Evolutionary conservation across 345 rosid genomes (phyloP).

Genomic region (Euphorbia pulcherrima): DNA sequence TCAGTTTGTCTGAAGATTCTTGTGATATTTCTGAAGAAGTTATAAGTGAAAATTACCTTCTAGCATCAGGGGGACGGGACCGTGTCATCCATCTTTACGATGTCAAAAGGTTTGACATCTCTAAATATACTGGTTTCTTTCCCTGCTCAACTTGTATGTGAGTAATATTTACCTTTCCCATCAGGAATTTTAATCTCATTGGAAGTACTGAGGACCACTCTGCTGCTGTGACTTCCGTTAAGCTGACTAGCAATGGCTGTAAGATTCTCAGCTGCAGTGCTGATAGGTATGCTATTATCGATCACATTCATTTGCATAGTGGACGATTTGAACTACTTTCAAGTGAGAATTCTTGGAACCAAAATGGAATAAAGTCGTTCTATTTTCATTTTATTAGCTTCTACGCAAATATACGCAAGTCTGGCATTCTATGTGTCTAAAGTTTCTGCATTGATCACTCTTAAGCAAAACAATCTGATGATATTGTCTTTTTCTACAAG

Average conservation of each 20-base stretch:
- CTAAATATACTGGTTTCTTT: constrained; percentile 12
- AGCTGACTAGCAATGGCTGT: constrained; percentile 48
- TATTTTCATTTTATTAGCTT: constrained; percentile 8
- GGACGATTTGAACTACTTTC: neutral
- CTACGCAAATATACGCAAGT: neutral
- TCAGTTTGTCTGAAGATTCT: constrained; percentile 45
- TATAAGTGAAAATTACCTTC: constrained; percentile 44
- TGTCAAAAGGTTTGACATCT: constrained; percentile 51
- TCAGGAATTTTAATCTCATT: constrained; percentile 68
- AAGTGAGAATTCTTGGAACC: neutral
- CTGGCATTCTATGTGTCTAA: constrained; percentile 4
- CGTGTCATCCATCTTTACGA: constrained; percentile 66
- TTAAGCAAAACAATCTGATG: neutral
- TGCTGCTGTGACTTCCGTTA: constrained; percentile 73
- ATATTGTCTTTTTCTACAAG: neutral
- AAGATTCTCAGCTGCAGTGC: constrained; percentile 74
- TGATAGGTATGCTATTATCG: constrained; percentile 50
- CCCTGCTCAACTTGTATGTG: constrained; percentile 16
- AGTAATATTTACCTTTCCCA: constrained; percentile 21
- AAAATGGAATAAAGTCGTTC: constrained; percentile 1
- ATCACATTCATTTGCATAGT: neutral
- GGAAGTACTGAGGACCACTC: constrained; percentile 61
- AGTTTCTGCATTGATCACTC: constrained; percentile 11
- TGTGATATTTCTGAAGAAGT: constrained; percentile 31
- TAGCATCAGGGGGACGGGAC: constrained; percentile 73